Percentiles rank a stretch among this genome's conserved stretches.
Evolutionary conservation across 1,284 basidiomycete genomes (phyloP).

Genomic region (Ceratobasidium sp.): DNA sequence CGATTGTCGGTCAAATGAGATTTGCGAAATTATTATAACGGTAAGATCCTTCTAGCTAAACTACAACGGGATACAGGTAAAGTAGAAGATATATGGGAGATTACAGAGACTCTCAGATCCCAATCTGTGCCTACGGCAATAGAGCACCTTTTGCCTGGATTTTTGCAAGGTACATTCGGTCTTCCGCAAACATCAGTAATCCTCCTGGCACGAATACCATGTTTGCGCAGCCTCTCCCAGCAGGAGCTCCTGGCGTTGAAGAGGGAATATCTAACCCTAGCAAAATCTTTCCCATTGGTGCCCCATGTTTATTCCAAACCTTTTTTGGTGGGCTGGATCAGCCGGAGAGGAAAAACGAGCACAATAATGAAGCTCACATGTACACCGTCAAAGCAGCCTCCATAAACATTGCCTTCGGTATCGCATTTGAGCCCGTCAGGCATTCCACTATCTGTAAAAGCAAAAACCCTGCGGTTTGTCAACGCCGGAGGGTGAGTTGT

Average conservation of each 20-base stretch:
- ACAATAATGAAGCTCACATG: conserved; percentile 64
- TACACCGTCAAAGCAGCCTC: conserved; percentile 79
- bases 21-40: neutral
- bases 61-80: neutral
- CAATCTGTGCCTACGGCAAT: conserved; percentile 4
- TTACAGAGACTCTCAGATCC: neutral
- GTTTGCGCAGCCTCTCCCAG: conserved; percentile 68
- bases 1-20: no score
- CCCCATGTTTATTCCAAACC: conserved; percentile 76
- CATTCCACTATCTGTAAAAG: conserved; percentile 75
- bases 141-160: conserved; percentile 60
- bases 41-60: neutral
- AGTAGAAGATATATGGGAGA: neutral
- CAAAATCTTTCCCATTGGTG: conserved; percentile 82
- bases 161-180: conserved; percentile 73
- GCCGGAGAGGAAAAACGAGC: conserved; percentile 30
- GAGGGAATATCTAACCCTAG: conserved; percentile 58
- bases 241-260: neutral
- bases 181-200: conserved; percentile 78
- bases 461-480: conserved; percentile 77
- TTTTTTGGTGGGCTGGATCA: conserved; percentile 52
- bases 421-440: conserved; percentile 75
- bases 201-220: conserved; percentile 76
- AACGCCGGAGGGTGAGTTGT: conserved; percentile 58
- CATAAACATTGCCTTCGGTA: conserved; percentile 75